phyloP scores from a whole-genome alignment of 805 yeast genomes.

The Vanderwaltozyma tropicalis region DNA sequence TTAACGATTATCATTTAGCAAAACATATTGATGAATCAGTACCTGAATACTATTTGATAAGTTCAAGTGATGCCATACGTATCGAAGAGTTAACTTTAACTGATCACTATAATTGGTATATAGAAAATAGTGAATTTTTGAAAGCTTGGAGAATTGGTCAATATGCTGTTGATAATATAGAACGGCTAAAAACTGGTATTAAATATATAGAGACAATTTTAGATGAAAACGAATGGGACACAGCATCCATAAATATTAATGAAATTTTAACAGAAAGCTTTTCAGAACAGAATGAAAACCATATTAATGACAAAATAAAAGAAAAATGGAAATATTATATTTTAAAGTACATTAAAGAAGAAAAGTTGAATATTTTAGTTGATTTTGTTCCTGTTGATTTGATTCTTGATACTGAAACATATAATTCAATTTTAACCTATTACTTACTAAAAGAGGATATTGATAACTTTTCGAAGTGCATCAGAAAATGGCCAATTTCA shows the following conservation, averaged over 20 bases:
- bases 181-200: constrained; percentile 51
- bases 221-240: constrained; percentile 40
- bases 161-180: constrained; percentile 39
- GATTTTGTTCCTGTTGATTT: constrained; percentile 44
- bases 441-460: constrained; percentile 32
- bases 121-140: constrained; percentile 40
- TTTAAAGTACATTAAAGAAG: constrained; percentile 38
- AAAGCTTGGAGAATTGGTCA: constrained; percentile 77
- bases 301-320: constrained; percentile 16
- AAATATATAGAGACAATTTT: constrained; percentile 36
- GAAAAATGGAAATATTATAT: constrained; percentile 62
- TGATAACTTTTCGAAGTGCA: constrained; percentile 32
- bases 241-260: constrained; percentile 32
- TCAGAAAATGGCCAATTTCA: constrained; percentile 48
- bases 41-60: constrained; percentile 51
- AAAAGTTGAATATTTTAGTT: constrained; percentile 38
- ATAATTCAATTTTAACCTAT: constrained; percentile 37
- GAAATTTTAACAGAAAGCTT: neutral
- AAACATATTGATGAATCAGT: constrained; percentile 32
- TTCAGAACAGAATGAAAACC: constrained; percentile 11
- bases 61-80: constrained; percentile 73
- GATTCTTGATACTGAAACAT: constrained; percentile 32
- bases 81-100: constrained; percentile 59
- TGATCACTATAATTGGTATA: constrained; percentile 69
- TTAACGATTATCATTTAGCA: constrained; percentile 71